Evolutionary conservation across 1,284 basidiomycete genomes (phyloP).

Genomic region (Irpex lacteus): DNA sequence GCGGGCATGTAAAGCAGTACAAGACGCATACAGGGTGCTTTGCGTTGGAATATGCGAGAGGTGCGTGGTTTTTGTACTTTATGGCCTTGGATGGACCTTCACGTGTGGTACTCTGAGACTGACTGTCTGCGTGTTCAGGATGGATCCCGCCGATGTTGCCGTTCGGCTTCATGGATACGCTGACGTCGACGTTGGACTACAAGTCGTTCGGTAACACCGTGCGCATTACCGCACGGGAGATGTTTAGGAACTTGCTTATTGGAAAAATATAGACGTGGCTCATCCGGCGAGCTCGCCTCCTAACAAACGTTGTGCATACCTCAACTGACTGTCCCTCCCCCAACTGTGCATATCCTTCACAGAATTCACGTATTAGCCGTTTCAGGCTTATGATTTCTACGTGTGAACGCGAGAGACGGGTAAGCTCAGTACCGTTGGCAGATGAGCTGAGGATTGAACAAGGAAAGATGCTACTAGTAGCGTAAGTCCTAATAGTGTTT

Average conservation of each 20-base stretch:
- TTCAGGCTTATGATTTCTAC: too few species aligned
- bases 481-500: too few species aligned
- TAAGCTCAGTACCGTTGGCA: too few species aligned
- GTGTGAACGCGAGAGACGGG: too few species aligned
- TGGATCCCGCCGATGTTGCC: slow-evolving; percentile 93
- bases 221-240: slow-evolving; percentile 81
- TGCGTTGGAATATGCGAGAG: slow-evolving; percentile 92
- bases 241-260: slow-evolving; percentile 75
- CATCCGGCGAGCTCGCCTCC: too few species aligned
- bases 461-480: too few species aligned
- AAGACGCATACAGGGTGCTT: slow-evolving; percentile 96
- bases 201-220: slow-evolving; percentile 81
- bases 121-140: slow-evolving; percentile 39
- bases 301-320: too few species aligned
- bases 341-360: too few species aligned
- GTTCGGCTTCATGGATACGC: slow-evolving; percentile 85
- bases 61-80: slow-evolving; percentile 36
- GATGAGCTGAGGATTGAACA: too few species aligned
- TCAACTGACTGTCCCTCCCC: too few species aligned
- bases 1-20: slow-evolving; percentile 93
- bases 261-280: slow-evolving; percentile 71
- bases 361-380: too few species aligned
- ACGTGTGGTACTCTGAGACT: background rate
- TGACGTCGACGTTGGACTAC: slow-evolving; percentile 89
- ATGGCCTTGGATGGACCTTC: background rate